Base-by-base conservation (phyloP, 345 rosid genomes). In the Aquilaria sinensis region DNA sequence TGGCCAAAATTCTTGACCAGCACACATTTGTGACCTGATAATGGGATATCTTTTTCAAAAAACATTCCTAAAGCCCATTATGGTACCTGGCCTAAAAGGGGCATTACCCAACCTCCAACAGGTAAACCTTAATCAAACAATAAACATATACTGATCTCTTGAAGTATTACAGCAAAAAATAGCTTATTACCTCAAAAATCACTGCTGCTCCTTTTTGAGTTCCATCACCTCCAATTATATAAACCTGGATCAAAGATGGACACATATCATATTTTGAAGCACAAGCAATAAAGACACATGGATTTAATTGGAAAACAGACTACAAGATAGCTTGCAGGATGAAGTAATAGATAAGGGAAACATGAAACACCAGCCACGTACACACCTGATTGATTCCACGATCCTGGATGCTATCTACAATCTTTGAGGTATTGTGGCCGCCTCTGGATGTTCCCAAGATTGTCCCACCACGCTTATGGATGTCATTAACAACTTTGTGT, bases 401-500 rank as follows among this genome's bases (percentile, higher is more conserved):
- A 62, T 92, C 97, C 68, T 90, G 90, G 70, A 93, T 90, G 85
- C 82, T 88, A 73, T 90, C 97, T 45, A 93, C 98, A 47, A 87
- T 93, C 81, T 90, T 90, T 15, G 72, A 61, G 11, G 81, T 83
- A 72, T 81, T 89, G 61, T 84, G 82, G 15, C 96, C 98, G 48
- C 98, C 96, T 62, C 90, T 75, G 2, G 97, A 93, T 6, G 97
- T 88, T 58, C 96, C 97, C 6, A 90, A 79, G 67, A 93, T 64
- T 11, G 97, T 86, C 63, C 96, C 98, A 23, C 98, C 97, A 15
- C 96, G 93, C 67, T 93, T 90, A 73, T 93, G 98, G 74, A 93
- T 86, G 72, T 89, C 94, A 73, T 84, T 83, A 47, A 90, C 96
- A 51, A 51, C 55, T 76, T 81, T 90, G 0, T 92, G 96, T 15